Percentiles rank a stretch among this genome's conserved stretches.
Evolutionary conservation across 345 rosid genomes (phyloP).

Genomic region (Camelina hispida): DNA sequence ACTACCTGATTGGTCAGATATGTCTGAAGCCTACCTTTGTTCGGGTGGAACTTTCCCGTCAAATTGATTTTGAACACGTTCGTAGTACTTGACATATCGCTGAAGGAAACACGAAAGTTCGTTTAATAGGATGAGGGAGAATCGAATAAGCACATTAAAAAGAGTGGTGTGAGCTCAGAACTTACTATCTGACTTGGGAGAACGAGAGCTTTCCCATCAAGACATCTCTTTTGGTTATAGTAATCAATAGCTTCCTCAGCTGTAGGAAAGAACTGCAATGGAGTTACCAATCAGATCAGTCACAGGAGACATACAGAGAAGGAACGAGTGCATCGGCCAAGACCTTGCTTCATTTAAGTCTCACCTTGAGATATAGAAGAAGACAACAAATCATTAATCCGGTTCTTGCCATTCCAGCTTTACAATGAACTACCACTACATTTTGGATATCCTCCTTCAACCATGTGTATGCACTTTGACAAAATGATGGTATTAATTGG

Average conservation of each 20-base stretch:
- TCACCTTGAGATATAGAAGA: slow-evolving; percentile 71
- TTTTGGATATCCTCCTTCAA: slow-evolving; percentile 93
- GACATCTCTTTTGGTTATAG: slow-evolving; percentile 92
- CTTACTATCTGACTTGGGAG: slow-evolving; percentile 98
- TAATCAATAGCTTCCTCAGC: slow-evolving; percentile 86
- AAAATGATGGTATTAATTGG: slow-evolving; percentile 83
- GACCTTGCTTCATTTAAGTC: slow-evolving; percentile 11
- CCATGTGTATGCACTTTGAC: slow-evolving; percentile 97
- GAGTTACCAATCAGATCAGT: slow-evolving; percentile 31
- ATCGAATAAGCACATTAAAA: slow-evolving; percentile 16
- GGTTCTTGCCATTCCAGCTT: slow-evolving; percentile 97
- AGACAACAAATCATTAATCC: slow-evolving; percentile 73
- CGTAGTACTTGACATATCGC: slow-evolving; percentile 89
- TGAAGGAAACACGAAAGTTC: slow-evolving; percentile 42
- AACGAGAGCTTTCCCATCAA: slow-evolving; percentile 89
- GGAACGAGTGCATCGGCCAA: background rate
- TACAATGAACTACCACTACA: slow-evolving; percentile 97
- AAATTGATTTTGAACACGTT: slow-evolving; percentile 58
- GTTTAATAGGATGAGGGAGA: slow-evolving; percentile 17
- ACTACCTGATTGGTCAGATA: slow-evolving; percentile 23
- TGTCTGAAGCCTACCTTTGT: slow-evolving; percentile 61
- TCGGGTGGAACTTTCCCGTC: slow-evolving; percentile 72
- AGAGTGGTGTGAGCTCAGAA: slow-evolving; percentile 37
- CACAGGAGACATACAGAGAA: background rate
- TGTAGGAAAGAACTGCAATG: slow-evolving; percentile 81